phyloP scores from a whole-genome alignment of 2,329 filamentous ascomycete genomes.

The Pyrenophora teres region DNA sequence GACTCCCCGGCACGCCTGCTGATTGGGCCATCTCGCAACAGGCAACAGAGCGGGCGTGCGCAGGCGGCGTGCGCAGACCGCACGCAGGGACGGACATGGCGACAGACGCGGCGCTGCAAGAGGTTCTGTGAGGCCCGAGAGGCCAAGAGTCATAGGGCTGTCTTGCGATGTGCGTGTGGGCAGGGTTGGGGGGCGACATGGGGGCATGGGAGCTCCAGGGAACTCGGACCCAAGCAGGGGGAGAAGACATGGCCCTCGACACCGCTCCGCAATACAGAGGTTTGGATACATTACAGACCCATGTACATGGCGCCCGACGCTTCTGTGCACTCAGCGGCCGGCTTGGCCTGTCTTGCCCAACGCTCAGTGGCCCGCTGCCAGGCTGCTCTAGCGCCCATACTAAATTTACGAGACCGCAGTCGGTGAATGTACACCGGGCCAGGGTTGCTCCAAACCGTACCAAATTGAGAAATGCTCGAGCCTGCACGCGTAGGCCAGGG shows the following conservation, averaged over 20 bases:
- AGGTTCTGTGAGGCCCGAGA: constrained; percentile 11
- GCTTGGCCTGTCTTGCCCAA: constrained; percentile 28
- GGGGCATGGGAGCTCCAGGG: constrained; percentile 11
- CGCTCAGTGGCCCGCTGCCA: constrained; percentile 36
- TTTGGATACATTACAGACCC: constrained; percentile 24
- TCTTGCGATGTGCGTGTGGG: constrained; percentile 19
- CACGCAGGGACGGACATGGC: constrained; percentile 27
- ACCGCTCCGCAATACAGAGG: constrained; percentile 33
- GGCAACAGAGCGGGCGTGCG: constrained; percentile 3
- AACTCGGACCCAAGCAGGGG: neutral
- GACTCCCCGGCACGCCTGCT: neutral
- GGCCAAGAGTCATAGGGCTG: constrained; percentile 35
- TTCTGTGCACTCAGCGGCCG: constrained; percentile 27
- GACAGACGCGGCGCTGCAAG: constrained; percentile 22
- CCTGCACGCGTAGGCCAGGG: constrained; percentile 28
- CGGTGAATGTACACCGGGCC: constrained; percentile 29
- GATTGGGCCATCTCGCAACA: neutral
- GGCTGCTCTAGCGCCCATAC: constrained; percentile 34
- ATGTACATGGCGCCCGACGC: constrained; percentile 28
- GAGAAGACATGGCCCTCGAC: constrained; percentile 16
- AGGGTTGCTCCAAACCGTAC: constrained; percentile 31
- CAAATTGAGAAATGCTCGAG: constrained; percentile 32
- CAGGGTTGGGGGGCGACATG: constrained; percentile 8
- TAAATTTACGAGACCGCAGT: constrained; percentile 40
- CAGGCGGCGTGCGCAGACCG: constrained; percentile 2